Conservation (phyloP, 805 yeast genomes). For the Suhomyces xylopsoci region DNA sequence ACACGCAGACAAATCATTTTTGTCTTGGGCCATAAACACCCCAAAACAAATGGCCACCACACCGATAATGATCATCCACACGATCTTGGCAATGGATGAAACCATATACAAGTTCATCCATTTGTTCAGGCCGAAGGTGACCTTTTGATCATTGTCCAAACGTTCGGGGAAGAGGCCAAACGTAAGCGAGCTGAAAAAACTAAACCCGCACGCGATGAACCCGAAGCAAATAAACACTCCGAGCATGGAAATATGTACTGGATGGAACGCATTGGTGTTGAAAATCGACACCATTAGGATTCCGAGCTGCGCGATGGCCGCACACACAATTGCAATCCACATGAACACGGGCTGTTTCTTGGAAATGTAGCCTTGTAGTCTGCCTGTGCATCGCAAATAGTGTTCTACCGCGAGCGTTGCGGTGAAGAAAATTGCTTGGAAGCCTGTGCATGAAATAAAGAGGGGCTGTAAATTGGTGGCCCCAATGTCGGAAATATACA, state of each 20-base stretch:
- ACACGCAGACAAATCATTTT: conserved; percentile 50
- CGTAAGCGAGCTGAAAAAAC: conserved; percentile 35
- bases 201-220: conserved; percentile 47
- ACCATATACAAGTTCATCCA: conserved; percentile 43
- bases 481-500: conserved; percentile 82
- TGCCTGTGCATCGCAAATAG: conserved; percentile 52
- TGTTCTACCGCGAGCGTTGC: conserved; percentile 63
- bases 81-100: conserved; percentile 50
- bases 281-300: conserved; percentile 72
- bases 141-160: conserved; percentile 35
- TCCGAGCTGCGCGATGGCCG: conserved; percentile 64
- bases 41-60: conserved; percentile 70
- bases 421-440: conserved; percentile 73
- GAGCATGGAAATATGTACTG: conserved; percentile 68
- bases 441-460: conserved; percentile 73
- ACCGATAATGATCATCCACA: conserved; percentile 68
- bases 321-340: conserved; percentile 42
- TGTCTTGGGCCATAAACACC: conserved; percentile 31
- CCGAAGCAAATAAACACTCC: conserved; percentile 66
- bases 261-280: conserved; percentile 55
- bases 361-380: conserved; percentile 53
- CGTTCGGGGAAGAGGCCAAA: conserved; percentile 38
- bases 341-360: conserved; percentile 42
- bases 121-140: conserved; percentile 35
- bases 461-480: conserved; percentile 84